Percentiles rank a stretch among this genome's conserved stretches.
Conservation (phyloP, 2,329 filamentous ascomycete genomes). For the Nemania sp. region DNA sequence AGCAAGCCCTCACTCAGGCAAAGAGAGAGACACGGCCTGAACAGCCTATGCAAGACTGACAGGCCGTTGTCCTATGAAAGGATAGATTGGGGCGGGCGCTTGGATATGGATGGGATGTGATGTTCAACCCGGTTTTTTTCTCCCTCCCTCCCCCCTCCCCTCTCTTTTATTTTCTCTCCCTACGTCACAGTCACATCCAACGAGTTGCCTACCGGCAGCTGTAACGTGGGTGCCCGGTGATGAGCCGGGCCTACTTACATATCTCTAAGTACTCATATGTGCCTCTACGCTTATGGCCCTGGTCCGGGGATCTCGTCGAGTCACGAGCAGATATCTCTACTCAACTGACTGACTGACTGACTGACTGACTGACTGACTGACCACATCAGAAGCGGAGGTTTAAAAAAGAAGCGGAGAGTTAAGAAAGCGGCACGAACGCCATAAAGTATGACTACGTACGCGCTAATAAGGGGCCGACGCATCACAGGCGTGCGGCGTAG, state of each 20-base stretch:
- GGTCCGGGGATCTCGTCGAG: conserved; percentile 1
- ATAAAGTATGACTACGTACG: conserved; percentile 7
- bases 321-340: not conserved
- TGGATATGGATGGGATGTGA: conserved; percentile 9
- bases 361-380: not conserved
- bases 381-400: conserved; percentile 9
- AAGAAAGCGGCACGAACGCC: conserved; percentile 1
- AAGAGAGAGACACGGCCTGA: conserved; percentile 1
- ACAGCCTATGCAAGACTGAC: conserved; percentile 22
- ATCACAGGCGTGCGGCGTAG: conserved; percentile 18
- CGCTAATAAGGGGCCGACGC: conserved; percentile 13
- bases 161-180: not conserved
- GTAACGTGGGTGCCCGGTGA: conserved; percentile 10
- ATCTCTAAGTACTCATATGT: not conserved
- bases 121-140: conserved; percentile 20
- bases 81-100: conserved; percentile 13
- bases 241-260: not conserved
- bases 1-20: conserved; percentile 7
- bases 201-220: conserved; percentile 10
- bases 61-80: conserved; percentile 1
- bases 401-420: not conserved
- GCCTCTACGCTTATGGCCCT: not conserved
- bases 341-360: not conserved
- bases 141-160: not conserved
- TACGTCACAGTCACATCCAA: conserved; percentile 16